A percentile compares a stretch with the other conserved stretches of the same genome.
Evolutionary conservation across 2,329 filamentous ascomycete species (phyloP).

Genomic region (Neopestalotiopsis sp.): DNA sequence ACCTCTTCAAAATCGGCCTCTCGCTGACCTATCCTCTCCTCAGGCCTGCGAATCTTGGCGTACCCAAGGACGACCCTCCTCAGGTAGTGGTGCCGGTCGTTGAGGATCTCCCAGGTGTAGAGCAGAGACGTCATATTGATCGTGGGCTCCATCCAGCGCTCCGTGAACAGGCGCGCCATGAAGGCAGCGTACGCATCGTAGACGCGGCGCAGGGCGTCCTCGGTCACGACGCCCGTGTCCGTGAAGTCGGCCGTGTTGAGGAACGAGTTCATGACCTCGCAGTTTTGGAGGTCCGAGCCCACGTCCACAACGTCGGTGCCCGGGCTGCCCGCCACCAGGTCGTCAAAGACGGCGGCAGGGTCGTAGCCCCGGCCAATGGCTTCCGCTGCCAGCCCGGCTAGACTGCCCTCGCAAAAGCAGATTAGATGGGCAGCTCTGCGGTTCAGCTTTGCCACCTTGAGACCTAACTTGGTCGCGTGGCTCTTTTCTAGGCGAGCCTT

Average conservation of each 20-base stretch:
- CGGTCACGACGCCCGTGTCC: constrained; percentile 26
- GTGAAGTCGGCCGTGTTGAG: constrained; percentile 31
- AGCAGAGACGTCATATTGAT: constrained; percentile 27
- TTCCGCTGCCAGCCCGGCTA: constrained; percentile 47
- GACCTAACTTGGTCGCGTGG: constrained; percentile 22
- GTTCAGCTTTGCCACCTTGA: constrained; percentile 24
- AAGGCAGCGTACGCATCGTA: constrained; percentile 32
- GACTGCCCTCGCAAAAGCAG: constrained; percentile 34
- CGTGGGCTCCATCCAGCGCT: constrained; percentile 30
- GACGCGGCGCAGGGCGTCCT: constrained; percentile 28
- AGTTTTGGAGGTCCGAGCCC: constrained; percentile 17
- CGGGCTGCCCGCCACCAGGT: constrained; percentile 30
- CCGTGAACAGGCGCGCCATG: constrained; percentile 27
- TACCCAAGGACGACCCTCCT: neutral
- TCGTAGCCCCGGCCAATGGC: constrained; percentile 29
- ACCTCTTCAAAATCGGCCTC: constrained; percentile 31
- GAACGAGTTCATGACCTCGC: constrained; percentile 28
- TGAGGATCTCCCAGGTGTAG: constrained; percentile 32
- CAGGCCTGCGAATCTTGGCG: neutral
- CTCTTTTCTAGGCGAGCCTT: constrained; percentile 28
- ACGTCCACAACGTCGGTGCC: constrained; percentile 21
- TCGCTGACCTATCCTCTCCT: constrained; percentile 20
- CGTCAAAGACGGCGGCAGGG: constrained; percentile 26
- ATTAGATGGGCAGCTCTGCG: constrained; percentile 27
- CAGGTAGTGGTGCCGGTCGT: constrained; percentile 23